Evolutionary conservation across 1,139 yeast species (phyloP), one percentile per base, ranked within the genome.

Genomic region (Geotrichum macrosporum): DNA sequence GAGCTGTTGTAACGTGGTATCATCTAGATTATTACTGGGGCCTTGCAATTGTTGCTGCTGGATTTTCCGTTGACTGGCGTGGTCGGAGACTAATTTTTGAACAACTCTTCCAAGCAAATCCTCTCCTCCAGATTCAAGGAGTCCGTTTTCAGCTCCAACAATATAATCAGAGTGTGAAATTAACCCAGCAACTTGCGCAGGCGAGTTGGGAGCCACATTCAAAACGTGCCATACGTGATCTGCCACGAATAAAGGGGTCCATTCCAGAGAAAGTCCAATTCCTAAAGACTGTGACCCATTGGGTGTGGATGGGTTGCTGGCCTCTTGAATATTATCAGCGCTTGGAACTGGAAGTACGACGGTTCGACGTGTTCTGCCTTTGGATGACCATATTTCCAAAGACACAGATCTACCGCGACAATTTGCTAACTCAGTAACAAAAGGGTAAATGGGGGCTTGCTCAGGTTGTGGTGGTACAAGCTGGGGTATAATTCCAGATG

Each of bases 151-250:
- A 48, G 94, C 87, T 3, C 95, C 96, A 43, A 92, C 80, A 48
- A 92, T 83, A 61, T 85, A 92, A 63, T 92, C 98, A 1, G 92
- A 80, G 57, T 82, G 82, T 0, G 96, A 89, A 34, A 86, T 73
- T 35, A 92, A 74, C 22, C 94, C 95, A 0, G 95, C 88, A 43
- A 69, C 69, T 56, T 83, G 85, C 0, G 96, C 96, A 0, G 97
- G 96, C 0, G 95, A 84, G 47, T 79, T 77, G 15, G 76, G 79
- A 44, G 84, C 80, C 10, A 92, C 81, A 51, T 77, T 77, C 50
- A 92, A 67, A 37, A 92, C 80, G 58, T 92, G 92, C 85, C 96
- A 92, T 13, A 88, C 95, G 62, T 77, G 84, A 2, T 94, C 84
- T 0, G 95, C 79, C 0, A 87, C 77, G 38, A 75, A 72, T 40